Base-by-base conservation (phyloP, 139 green algal genomes). In the Closterium sp. region DNA sequence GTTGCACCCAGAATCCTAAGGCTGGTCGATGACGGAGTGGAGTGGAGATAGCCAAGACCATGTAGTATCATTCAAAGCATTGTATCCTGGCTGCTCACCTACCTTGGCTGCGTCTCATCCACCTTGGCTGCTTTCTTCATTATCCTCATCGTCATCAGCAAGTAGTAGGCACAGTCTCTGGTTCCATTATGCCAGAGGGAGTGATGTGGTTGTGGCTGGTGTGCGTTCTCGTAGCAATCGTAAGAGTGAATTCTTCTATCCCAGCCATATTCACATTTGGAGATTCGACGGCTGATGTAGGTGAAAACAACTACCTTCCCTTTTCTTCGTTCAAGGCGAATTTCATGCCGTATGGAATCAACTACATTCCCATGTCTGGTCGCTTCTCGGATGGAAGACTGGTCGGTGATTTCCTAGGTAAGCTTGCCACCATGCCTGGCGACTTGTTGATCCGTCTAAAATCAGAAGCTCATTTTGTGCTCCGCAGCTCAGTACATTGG, bases 211-310 rank as follows among this genome's bases (percentile, higher is more conserved):
- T 76, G 23, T 28, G 23, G 16, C 55, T 76, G 55, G 55, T 28
- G 25, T 76, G 55, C 55, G 55, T 76, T 76, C 12, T 76, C 16
- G 12, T 76, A 28, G 55, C 55, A 19, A 76, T 76, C 9, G 55
- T 19, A 76, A 28, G 16, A 76, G 55, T 76, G 4, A 19, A 76
- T 76, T 76, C 55, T 19, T 76, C 55, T 19, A 86, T 86, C 25
- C 87, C 87, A 86, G 87, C 87, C 23, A 90, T 90, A 28, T 90
- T 90, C 7, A 84, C 35, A 2, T 90, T 90, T 85, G 87, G 87
- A 30, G 87, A 90, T 64, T 76, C 33, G 9, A 90, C 87, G 23
- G 32, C 64, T 87, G 87, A 90, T 84, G 81, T 85, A 32, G 87
- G 87, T 32, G 64, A 84, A 83, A 90, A 90, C 35, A 90, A 90